Evolutionary conservation across 1,139 yeast species (phyloP).

Genomic region (Eremothecium sinecaudum): DNA sequence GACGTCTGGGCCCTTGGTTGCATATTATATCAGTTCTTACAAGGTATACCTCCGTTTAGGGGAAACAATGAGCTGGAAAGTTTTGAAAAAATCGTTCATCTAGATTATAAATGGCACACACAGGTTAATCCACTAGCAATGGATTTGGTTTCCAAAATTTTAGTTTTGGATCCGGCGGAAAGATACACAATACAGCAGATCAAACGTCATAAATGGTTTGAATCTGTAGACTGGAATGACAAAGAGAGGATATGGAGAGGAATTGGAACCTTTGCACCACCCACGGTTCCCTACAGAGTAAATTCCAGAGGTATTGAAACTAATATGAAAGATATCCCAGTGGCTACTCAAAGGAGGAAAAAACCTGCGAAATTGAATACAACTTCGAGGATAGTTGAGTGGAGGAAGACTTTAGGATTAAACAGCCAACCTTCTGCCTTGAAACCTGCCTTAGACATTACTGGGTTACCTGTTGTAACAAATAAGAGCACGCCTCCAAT

Average conservation of each 20-base stretch:
- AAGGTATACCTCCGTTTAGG: conserved; percentile 73
- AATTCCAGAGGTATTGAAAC: conserved; percentile 25
- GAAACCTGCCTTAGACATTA: not conserved
- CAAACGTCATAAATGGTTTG: conserved; percentile 67
- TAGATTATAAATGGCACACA: conserved; percentile 54
- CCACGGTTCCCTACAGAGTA: conserved; percentile 8
- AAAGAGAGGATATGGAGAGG: conserved; percentile 57
- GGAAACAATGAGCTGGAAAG: conserved; percentile 69
- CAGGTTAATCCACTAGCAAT: conserved; percentile 39
- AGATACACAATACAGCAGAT: conserved; percentile 58
- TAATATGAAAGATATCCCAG: conserved; percentile 22
- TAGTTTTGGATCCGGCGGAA: conserved; percentile 52
- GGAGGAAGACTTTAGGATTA: conserved; percentile 29
- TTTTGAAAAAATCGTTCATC: conserved; percentile 54
- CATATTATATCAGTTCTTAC: conserved; percentile 62
- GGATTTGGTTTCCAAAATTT: conserved; percentile 45
- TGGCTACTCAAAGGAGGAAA: conserved; percentile 24
- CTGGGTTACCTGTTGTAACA: not conserved
- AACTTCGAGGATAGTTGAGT: conserved; percentile 30
- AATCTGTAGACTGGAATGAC: conserved; percentile 55
- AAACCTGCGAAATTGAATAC: conserved; percentile 25
- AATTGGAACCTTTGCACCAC: conserved; percentile 17
- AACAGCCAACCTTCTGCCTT: not conserved
- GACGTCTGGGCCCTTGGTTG: conserved; percentile 83
- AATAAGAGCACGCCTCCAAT: not conserved